Evolutionary conservation across 129 eudicot species (phyloP), one percentile per base, ranked within the genome.

Genomic region (Glebionis coronaria): DNA sequence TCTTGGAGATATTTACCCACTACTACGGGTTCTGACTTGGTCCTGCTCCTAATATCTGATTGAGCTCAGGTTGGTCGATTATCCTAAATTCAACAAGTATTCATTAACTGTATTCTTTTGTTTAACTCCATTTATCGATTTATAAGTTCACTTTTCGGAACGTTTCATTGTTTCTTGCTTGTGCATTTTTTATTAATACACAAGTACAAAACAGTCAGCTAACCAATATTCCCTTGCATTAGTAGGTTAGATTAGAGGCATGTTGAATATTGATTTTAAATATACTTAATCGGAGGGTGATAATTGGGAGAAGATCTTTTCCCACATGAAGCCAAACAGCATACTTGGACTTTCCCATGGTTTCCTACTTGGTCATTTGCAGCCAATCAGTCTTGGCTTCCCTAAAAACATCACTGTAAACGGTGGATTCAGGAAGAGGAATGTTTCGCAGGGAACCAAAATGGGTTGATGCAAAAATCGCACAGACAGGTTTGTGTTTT

Each of bases 301-400:
- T 78, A 85, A 86, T 28, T 92, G 88, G 67, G 96, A 92, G 73
- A 84, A 92, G 71, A 76, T 92, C 40, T 82, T 92, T 78, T 92
- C 98, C 5, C 85, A 86, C 84, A 92, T 92, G 98, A 92, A 86
- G 61, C 98, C 98, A 56, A 92, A 92, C 73, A 85, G 96, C 82
- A 88, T 92, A 16, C 96, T 92, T 50, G 98, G 98, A 65, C 96
- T 92, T 75, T 92, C 98, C 63, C 98, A 92, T 67, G 98, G 98
- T 9, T 92, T 92, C 75, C 95, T 92, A 60, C 80, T 92, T 53
- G 98, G 98, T 19, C 98, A 92, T 77, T 80, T 92, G 76, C 98
- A 92, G 75, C 88, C 98, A 54, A 9, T 73, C 20, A 95, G 88
- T 20, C 89, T 82, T 65, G 98, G 88, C 64, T 92, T 92, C 56